Evolutionary conservation across 768 basidiomycete genomes (phyloP), one percentile per base, ranked within the genome.

Genomic region (Amanita pallidorosea): DNA sequence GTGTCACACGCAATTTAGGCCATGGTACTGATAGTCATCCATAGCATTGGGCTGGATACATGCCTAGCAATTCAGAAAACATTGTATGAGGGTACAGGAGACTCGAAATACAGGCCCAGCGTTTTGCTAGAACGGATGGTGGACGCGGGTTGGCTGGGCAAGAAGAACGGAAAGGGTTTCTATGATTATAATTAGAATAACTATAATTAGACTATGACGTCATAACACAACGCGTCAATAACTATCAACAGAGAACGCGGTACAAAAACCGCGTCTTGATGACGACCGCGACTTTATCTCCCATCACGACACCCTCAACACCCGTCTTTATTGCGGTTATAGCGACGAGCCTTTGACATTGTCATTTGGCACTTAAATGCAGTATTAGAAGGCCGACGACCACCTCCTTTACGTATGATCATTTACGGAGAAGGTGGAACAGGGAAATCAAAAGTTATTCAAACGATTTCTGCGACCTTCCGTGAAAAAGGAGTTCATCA

Each of bases 31-130:
- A 47, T 37, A 29, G 3, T 48, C 37, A 2, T n/a, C 33, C 45
- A 17, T 54, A 93, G 92, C 69, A 95, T 97, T 55, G 94, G 94
- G n/a, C 81, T 98, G 22, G 95, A 98, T 62, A 98, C 94, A 8
- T 97, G 95, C 64, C 79, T 96, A 11, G 82, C 88, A 3, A 96
- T 96, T 60, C 92, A 95, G 59, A 80, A 88, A 62, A 92, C 90
- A 0, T 74, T 96, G 5, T 88, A 93, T 56, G 77, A 76, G 46
- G 91, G 92, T 51, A 95, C 91, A 7, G 80, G 87, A 0, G 95
- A 98, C 66, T 88, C 87, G 7, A 98, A 98, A 65, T 97, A 98
- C 66, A 82, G 95, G 5, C 94, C 95, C 0, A 84, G 85, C 54
- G 74, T 93, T 22, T 74, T 98, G 15, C 76, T 98, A 7, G 88